Percentiles rank a stretch among this genome's conserved stretches.
These are phyloP conservation scores for Chytridiales sp. DNA, from an alignment of 371 early-diverging fungal genomes.

Conservation along the genomic window DNA sequence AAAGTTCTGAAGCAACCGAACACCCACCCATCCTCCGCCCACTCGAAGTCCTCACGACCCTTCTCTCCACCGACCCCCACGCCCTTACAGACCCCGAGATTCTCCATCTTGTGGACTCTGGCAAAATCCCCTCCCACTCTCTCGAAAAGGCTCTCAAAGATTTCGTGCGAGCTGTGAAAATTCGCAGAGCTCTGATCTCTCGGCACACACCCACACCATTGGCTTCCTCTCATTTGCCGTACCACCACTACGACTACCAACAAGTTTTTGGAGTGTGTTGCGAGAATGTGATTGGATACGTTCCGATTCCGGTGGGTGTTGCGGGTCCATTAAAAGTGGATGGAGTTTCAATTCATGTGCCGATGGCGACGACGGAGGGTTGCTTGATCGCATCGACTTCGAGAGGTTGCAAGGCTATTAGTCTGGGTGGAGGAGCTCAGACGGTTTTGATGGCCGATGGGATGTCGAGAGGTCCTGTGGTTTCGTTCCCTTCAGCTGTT, in stretches of 20 bases:
- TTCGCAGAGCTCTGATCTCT: slow-evolving; percentile 63
- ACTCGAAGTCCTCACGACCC: slow-evolving; percentile 5
- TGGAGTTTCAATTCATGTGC: slow-evolving; percentile 74
- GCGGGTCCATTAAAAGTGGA: slow-evolving; percentile 88
- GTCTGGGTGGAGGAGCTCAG: slow-evolving; percentile 82
- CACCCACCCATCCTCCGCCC: not conserved
- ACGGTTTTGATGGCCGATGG: slow-evolving; percentile 85
- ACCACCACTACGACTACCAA: slow-evolving; percentile 82
- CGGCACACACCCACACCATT: slow-evolving; percentile 14
- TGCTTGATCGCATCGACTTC: slow-evolving; percentile 92
- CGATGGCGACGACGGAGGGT: slow-evolving; percentile 98
- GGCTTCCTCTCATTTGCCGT: slow-evolving; percentile 62
- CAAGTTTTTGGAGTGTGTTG: slow-evolving; percentile 92
- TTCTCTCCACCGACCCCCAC: slow-evolving; percentile 33
- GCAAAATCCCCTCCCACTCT: slow-evolving; percentile 77
- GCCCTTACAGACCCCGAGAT: slow-evolving; percentile 70
- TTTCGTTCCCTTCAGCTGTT: slow-evolving; percentile 74
- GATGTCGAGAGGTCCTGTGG: slow-evolving; percentile 94
- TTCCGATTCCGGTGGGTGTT: slow-evolving; percentile 92
- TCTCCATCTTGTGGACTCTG: slow-evolving; percentile 65
- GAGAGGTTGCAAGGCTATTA: slow-evolving; percentile 96
- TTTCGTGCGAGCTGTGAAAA: slow-evolving; percentile 76
- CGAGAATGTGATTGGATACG: slow-evolving; percentile 95
- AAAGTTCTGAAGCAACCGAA: too few relatives aligned
- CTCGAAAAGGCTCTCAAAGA: slow-evolving; percentile 80